These are phyloP conservation scores for Hura crepitans DNA, from an alignment of 441 rosid genomes.

Conservation along the genomic window DNA sequence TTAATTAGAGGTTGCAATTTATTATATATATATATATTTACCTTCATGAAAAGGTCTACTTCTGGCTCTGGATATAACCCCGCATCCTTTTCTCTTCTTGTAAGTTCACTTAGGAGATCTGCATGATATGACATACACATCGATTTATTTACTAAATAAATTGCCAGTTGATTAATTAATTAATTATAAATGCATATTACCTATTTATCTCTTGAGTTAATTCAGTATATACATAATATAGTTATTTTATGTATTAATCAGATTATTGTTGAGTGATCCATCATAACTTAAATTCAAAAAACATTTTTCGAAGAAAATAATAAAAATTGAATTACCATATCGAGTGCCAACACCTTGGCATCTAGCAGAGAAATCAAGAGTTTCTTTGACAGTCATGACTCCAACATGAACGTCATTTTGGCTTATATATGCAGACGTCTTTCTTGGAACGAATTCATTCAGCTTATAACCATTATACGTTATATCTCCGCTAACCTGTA, in stretches of 20 bases:
- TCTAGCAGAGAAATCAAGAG: conserved; percentile 26
- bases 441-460: conserved; percentile 23
- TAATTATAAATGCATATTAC: too few species aligned
- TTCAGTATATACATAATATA: too few species aligned
- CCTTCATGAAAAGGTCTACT: conserved; percentile 31
- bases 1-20: background rate
- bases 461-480: conserved; percentile 21
- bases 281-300: too few species aligned
- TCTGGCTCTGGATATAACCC: conserved; percentile 27
- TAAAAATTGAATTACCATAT: conserved; percentile 15
- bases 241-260: too few species aligned
- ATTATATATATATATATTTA: background rate
- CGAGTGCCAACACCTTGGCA: conserved; percentile 26
- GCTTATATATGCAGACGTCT: conserved; percentile 28
- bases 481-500: conserved; percentile 19
- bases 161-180: too few species aligned
- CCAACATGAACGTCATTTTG: conserved; percentile 29
- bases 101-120: conserved; percentile 23
- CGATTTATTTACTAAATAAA: too few species aligned
- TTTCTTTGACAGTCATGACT: conserved; percentile 29
- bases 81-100: conserved; percentile 23
- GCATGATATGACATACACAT: background rate
- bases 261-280: too few species aligned
- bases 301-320: background rate
- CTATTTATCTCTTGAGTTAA: too few species aligned